A percentile compares a stretch with the other conserved stretches of the same genome.
These are phyloP conservation scores for Phytophthora ohioensis DNA, from an alignment of 352 stramenopile species.

Conservation along the genomic window DNA sequence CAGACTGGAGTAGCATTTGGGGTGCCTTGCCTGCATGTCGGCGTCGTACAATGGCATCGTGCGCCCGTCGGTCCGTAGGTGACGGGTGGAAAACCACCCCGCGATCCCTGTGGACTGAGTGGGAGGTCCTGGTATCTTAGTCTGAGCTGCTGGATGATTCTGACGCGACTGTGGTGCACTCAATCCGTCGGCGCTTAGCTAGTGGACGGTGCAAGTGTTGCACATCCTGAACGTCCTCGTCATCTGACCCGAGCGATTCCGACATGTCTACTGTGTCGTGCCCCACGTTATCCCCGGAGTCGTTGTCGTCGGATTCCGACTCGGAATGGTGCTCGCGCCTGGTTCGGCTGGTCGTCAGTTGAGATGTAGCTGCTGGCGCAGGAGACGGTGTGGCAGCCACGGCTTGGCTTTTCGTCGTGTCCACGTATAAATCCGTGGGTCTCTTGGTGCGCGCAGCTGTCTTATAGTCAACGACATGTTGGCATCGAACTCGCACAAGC, in stretches of 20 bases:
- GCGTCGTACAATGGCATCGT: neutral
- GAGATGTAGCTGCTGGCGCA: neutral
- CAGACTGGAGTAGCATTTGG: slow-evolving; percentile 15
- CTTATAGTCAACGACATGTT: slow-evolving; percentile 13
- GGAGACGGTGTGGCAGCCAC: neutral
- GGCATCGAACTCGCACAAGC: slow-evolving; percentile 3
- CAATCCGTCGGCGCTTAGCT: neutral
- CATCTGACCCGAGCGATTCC: neutral
- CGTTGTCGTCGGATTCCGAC: neutral
- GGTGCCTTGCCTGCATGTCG: slow-evolving; percentile 21
- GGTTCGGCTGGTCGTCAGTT: neutral
- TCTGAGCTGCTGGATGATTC: neutral
- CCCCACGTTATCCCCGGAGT: neutral
- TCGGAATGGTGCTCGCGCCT: neutral
- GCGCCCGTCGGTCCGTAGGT: neutral
- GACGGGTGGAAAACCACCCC: slow-evolving; percentile 12
- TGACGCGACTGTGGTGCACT: neutral
- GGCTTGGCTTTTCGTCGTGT: neutral
- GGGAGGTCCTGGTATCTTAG: neutral
- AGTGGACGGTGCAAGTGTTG: slow-evolving; percentile 8
- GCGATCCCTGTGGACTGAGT: neutral
- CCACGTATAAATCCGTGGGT: neutral
- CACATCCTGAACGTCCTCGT: neutral
- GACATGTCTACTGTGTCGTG: neutral
- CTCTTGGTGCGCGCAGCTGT: neutral